These are phyloP conservation scores for Eruca vesicaria DNA, from an alignment of 441 rosid species.

Conservation along the genomic window DNA sequence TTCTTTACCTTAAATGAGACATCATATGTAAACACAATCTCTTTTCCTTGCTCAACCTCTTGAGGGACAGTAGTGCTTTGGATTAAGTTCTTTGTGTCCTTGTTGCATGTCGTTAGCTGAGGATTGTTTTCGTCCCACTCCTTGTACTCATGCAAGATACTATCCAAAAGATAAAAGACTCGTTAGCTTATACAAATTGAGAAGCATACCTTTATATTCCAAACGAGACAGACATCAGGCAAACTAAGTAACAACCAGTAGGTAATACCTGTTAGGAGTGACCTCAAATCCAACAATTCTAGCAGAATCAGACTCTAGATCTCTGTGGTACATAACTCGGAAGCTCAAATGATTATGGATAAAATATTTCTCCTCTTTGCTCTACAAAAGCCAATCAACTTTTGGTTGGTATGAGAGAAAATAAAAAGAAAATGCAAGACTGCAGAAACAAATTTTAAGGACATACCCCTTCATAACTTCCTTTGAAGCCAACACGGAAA, in stretches of 20 bases:
- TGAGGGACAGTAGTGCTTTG: constrained; percentile 84
- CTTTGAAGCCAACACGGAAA: constrained; percentile 92
- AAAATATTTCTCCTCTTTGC: constrained; percentile 93
- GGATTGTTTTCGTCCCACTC: constrained; percentile 85
- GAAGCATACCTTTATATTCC: not conserved
- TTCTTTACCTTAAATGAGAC: constrained; percentile 76
- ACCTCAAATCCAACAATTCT: constrained; percentile 97
- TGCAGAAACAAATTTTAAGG: constrained; percentile 16
- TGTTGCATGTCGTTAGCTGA: constrained; percentile 83
- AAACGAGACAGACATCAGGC: constrained; percentile 2
- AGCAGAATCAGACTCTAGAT: constrained; percentile 70
- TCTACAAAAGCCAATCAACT: constrained; percentile 49
- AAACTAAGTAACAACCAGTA: not conserved
- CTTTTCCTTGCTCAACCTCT: constrained; percentile 75
- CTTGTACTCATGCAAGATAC: constrained; percentile 89
- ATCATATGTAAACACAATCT: constrained; percentile 86
- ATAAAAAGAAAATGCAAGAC: constrained; percentile 1
- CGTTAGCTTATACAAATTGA: not conserved
- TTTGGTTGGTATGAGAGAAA: constrained; percentile 11
- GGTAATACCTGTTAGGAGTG: constrained; percentile 72
- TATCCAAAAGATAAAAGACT: constrained; percentile 34
- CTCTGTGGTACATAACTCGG: constrained; percentile 89
- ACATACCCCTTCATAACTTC: constrained; percentile 88
- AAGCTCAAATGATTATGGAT: constrained; percentile 94
- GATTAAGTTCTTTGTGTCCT: constrained; percentile 75